Base-by-base conservation (phyloP, 805 yeast genomes). In the Pichia rugopelliculosa region DNA sequence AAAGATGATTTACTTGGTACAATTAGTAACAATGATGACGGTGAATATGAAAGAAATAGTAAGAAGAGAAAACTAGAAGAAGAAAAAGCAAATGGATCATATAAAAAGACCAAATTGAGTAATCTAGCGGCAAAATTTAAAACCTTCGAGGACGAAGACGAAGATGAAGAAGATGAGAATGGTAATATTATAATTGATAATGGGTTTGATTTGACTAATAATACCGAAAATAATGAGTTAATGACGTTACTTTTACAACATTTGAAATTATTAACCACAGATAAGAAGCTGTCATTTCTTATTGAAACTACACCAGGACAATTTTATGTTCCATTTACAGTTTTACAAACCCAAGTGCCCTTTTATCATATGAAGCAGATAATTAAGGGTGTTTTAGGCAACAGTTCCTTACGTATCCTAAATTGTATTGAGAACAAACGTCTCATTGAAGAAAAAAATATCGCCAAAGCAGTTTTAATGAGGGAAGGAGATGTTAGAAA, bases 371-470 rank as follows among this genome's bases (percentile, higher is more conserved):
- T 74, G 56, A 86, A 83, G 53, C 75, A 79, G 39, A 60, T 81
- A 23, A 59, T 86, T 38, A 76, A 80, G 47, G 67, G 79, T 2
- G 74, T 86, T 0, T 66, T 85, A 50, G 93, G 93, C 1, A 68
- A 74, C 9, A 75, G 82, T 17, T 78, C 90, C 0, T 73, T 85
- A 47, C 75, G 96, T 46, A 72, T 93, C 3, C 67, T 91, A 50
- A 80, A 95, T 53, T 85, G 96, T 56, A 75, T 93, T 27, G 79
- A 86, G 48, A 75, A 74, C 10, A 72, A 79, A 57, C 79, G 80
- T 53, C 71, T 88, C 41, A 83, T 84, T 9, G 96, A 95, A 53
- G 99, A 93, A 59, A 90, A 91, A 59, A 72, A 82, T 18, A 76
- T 93, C 44, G 79, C 88, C 36, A 82, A 85, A 45, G 64, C 77